Evolutionary conservation across 2,329 filamentous ascomycete species (phyloP).

Genomic region (Geosmithia putterillii): DNA sequence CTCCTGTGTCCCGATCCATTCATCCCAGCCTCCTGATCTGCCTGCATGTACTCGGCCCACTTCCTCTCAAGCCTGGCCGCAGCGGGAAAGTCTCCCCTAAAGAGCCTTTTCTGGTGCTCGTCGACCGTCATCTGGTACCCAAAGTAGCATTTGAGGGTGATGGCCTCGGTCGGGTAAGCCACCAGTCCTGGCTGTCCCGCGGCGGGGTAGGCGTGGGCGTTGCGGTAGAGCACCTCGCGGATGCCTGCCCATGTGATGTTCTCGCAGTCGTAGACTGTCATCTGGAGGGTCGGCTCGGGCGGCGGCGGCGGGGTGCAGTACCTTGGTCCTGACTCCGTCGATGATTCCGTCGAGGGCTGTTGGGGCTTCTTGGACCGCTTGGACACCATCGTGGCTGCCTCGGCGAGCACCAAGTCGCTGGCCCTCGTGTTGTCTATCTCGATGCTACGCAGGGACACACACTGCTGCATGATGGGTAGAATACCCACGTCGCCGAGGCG

Average conservation of each 20-base stretch:
- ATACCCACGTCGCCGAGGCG: constrained; percentile 72
- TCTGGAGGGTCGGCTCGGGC: constrained; percentile 52
- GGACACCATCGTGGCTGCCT: constrained; percentile 72
- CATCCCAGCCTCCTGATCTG: constrained; percentile 69
- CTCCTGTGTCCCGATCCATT: constrained; percentile 54
- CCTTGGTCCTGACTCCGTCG: too few species aligned
- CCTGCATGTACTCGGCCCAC: constrained; percentile 92
- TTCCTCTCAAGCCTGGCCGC: constrained; percentile 75
- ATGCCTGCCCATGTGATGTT: constrained; percentile 90
- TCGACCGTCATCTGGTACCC: constrained; percentile 92
- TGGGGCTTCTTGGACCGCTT: constrained; percentile 40
- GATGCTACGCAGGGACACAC: constrained; percentile 54
- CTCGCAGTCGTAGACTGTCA: constrained; percentile 84
- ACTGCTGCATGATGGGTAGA: constrained; percentile 68
- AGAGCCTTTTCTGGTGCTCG: constrained; percentile 78
- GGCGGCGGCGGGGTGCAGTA: constrained; percentile 5
- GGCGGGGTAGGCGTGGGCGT: constrained; percentile 57
- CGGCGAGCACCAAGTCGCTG: constrained; percentile 73
- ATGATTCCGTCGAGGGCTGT: constrained; percentile 17
- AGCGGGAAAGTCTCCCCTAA: constrained; percentile 61
- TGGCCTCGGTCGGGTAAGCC: constrained; percentile 64
- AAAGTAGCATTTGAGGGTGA: constrained; percentile 86
- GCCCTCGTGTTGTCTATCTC: constrained; percentile 92
- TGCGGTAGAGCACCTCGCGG: constrained; percentile 73
- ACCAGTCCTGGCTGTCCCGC: constrained; percentile 21